Evolutionary conservation across 2,329 filamentous ascomycete genomes (phyloP), one percentile per base, ranked within the genome.

Genomic region (Pseudocercospora vitis): DNA sequence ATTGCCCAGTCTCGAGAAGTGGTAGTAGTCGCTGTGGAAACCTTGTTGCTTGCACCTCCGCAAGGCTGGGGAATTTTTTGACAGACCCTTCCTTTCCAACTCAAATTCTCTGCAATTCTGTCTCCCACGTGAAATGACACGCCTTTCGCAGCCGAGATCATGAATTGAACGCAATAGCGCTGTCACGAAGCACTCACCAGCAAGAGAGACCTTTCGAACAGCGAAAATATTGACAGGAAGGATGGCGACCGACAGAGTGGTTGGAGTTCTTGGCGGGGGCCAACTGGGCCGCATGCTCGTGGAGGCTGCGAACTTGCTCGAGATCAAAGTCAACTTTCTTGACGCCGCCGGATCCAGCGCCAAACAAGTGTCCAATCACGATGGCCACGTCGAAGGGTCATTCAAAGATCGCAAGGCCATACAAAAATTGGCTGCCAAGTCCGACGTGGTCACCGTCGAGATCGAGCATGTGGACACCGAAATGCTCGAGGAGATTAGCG

Each of bases 391-490:
- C 53, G 81, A 84, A 14, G 92, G 91, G 53, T 95, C 91, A 0
- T 96, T 96, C 80, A 91, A 90, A 69, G 87, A 96, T 62, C 77
- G 86, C 0, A 81, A 82, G 28, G 86, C 88, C 60, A 91, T 97
- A 60, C 83, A 85, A 37, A 80, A 89, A 70, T 78, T 97, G n/a
- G 91, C 92, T 2, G 74, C 81, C 32, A 74, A 78, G 28, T 90
- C 85, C 64, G 89, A 95, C 69, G 83, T 95, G 12, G 77, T 96
- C 57, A 96, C 91, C 0, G 89, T 95, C 11, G 92, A 97, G 73
- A 96, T 96, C 60, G 92, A 97, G 77, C 92, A 96, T 73, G 87
- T 96, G 54, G 84, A 96, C 71, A 94, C 90, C n/a, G 79, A 89
- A 49, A 86, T 94, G 19, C 81, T 96, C 3, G 89, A 96, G 72